phyloP scores from a whole-genome alignment of 2,329 filamentous ascomycete genomes.

The Cyanodermella asteris region DNA sequence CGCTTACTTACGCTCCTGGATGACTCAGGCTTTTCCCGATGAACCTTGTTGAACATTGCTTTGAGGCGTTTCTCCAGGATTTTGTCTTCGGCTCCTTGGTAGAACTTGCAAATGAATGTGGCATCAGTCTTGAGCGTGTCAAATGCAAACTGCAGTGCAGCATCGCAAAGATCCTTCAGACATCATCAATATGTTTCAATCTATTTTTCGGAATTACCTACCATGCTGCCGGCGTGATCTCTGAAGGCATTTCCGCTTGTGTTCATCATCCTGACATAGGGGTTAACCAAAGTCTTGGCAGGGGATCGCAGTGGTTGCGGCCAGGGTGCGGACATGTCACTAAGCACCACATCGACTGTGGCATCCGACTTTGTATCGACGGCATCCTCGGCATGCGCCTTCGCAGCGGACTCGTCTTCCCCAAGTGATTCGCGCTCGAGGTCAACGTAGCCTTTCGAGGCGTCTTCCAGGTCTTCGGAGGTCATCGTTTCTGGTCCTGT shows the following conservation, averaged over 20 bases:
- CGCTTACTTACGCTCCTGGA: conserved; percentile 55
- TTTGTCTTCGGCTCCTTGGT: conserved; percentile 75
- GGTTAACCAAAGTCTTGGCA: conserved; percentile 83
- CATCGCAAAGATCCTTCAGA: conserved; percentile 62
- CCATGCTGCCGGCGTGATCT: conserved; percentile 90
- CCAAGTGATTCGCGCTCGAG: conserved; percentile 21
- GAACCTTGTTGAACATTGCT: conserved; percentile 56
- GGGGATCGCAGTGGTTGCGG: conserved; percentile 54
- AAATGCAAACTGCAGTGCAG: conserved; percentile 65
- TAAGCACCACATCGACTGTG: conserved; percentile 81
- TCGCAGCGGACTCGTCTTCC: conserved; percentile 9
- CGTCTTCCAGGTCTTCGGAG: conserved; percentile 17
- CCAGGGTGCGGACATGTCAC: conserved; percentile 99
- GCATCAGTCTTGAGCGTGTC: conserved; percentile 66
- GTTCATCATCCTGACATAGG: conserved; percentile 97
- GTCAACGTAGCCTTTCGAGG: conserved; percentile 41
- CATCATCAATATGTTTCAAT: conserved; percentile 1
- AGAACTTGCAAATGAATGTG: conserved; percentile 94
- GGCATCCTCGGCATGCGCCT: conserved; percentile 13
- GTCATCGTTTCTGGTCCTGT: conserved; percentile 9
- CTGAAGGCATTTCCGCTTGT: conserved; percentile 71
- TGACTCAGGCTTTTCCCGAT: conserved; percentile 75
- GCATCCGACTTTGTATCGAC: conserved; percentile 27
- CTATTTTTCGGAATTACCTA: conserved; percentile 22
- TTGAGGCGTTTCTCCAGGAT: conserved; percentile 51